These are phyloP conservation scores for Phytophthora cryptogea DNA, from an alignment of 352 stramenopile genomes.

Conservation along the genomic window DNA sequence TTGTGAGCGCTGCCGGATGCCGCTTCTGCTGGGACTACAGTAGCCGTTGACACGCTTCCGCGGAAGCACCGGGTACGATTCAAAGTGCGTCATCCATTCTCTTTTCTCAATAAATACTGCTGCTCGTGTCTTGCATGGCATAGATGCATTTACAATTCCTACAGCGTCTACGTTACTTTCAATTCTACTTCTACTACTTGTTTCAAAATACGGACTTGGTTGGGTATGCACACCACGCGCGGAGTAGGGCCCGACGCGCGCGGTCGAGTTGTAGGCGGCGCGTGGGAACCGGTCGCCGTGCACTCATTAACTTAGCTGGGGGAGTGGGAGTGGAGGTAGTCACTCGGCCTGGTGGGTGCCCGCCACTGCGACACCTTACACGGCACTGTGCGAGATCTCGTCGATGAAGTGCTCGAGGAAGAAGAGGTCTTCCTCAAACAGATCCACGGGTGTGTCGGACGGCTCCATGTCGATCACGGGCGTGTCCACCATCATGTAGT, in stretches of 20 bases:
- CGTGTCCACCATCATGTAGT: conserved; percentile 81
- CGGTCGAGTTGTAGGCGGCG: conserved; percentile 2
- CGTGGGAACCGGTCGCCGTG: background rate
- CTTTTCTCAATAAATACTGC: conserved; percentile 31
- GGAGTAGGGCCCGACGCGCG: background rate
- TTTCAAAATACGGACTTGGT: conserved; percentile 42
- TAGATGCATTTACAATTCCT: conserved; percentile 36
- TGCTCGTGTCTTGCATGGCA: conserved; percentile 12
- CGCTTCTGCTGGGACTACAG: conserved; percentile 5
- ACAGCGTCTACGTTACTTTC: conserved; percentile 37
- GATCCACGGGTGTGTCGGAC: conserved; percentile 70
- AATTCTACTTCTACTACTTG: conserved; percentile 37
- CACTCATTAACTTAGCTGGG: conserved; percentile 34
- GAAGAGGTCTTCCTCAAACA: conserved; percentile 81
- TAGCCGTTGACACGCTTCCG: conserved; percentile 4
- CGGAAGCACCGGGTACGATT: conserved; percentile 28
- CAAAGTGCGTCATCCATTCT: conserved; percentile 10
- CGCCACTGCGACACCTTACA: conserved; percentile 20
- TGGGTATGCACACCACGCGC: conserved; percentile 20
- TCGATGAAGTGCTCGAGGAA: conserved; percentile 84
- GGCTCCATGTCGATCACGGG: conserved; percentile 75
- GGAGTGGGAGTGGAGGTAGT: conserved; percentile 2
- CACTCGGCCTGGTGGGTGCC: conserved; percentile 2
- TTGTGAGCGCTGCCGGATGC: background rate
- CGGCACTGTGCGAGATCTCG: conserved; percentile 64